Evolutionary conservation across 108 stramenopile species (phyloP).

Genomic region (Epithemia pelagica): DNA sequence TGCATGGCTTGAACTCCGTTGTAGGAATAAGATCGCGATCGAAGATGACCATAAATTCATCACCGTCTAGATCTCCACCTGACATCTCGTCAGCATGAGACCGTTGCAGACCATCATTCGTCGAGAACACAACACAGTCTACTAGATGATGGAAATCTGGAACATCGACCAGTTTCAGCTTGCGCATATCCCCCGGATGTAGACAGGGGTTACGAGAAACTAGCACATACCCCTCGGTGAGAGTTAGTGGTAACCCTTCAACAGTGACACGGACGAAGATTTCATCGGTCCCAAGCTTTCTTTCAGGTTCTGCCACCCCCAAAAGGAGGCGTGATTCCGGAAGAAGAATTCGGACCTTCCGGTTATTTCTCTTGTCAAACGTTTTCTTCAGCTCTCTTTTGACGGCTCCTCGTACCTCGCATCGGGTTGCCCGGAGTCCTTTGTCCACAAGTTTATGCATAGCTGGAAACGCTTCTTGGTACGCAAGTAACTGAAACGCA

Average conservation of each 20-base stretch:
- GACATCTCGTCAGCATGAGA: background rate
- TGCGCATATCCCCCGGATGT: constrained; percentile 5
- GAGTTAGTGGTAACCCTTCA: background rate
- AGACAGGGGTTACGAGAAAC: constrained; percentile 7
- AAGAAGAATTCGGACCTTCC: background rate
- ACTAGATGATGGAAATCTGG: background rate
- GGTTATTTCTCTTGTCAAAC: background rate
- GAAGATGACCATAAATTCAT: constrained; percentile 5
- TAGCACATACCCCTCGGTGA: background rate
- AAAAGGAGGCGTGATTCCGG: constrained; percentile 7
- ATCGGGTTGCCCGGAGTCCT: background rate
- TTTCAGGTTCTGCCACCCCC: constrained; percentile 5
- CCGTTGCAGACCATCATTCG: background rate
- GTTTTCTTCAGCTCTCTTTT: background rate
- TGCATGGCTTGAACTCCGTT: background rate
- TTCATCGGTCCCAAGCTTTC: constrained; percentile 1
- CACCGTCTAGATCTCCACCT: constrained; percentile 10
- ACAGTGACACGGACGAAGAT: constrained; percentile 1
- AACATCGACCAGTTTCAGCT: background rate
- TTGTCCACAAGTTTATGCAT: background rate
- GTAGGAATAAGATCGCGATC: constrained; percentile 2
- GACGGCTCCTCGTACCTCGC: background rate
- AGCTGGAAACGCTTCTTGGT: background rate
- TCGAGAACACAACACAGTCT: background rate
- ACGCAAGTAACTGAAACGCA: background rate